Percentiles rank a stretch among this genome's conserved stretches.
Evolutionary conservation across 164 flowering plant species (phyloP).

Genomic region (Chloranthus sessilifolius): DNA sequence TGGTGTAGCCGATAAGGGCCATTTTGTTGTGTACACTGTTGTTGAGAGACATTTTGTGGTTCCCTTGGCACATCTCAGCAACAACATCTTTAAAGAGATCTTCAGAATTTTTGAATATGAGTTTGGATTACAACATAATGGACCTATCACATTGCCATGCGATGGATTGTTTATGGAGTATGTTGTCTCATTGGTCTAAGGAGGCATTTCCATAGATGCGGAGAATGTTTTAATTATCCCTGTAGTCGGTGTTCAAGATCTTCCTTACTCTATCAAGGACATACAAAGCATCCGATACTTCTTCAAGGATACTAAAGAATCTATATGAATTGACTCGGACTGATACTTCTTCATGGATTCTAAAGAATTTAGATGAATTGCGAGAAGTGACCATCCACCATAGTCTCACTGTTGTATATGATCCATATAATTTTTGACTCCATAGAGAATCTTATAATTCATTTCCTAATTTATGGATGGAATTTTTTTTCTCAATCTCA

Average conservation of each 20-base stretch:
- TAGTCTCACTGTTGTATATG: no score
- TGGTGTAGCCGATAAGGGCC: constrained; percentile 13
- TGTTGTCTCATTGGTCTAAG: constrained; percentile 7
- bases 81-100: constrained; percentile 14
- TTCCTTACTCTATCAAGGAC: background rate
- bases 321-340: no score
- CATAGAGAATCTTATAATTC: no score
- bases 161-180: constrained; percentile 16
- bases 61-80: constrained; percentile 18
- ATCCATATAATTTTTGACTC: no score
- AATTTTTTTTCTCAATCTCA: no score
- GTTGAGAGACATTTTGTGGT: constrained; percentile 21
- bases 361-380: no score
- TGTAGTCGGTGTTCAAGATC: background rate
- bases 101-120: constrained; percentile 18
- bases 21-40: constrained; percentile 19
- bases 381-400: no score
- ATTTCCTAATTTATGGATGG: no score
- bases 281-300: background rate
- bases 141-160: constrained; percentile 25
- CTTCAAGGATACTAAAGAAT: constrained; percentile 2
- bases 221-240: constrained; percentile 17
- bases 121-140: constrained; percentile 18
- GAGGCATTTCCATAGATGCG: constrained; percentile 1
- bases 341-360: no score